Base-by-base conservation (phyloP, 2,329 filamentous ascomycete genomes). In the Meredithiella fracta region DNA sequence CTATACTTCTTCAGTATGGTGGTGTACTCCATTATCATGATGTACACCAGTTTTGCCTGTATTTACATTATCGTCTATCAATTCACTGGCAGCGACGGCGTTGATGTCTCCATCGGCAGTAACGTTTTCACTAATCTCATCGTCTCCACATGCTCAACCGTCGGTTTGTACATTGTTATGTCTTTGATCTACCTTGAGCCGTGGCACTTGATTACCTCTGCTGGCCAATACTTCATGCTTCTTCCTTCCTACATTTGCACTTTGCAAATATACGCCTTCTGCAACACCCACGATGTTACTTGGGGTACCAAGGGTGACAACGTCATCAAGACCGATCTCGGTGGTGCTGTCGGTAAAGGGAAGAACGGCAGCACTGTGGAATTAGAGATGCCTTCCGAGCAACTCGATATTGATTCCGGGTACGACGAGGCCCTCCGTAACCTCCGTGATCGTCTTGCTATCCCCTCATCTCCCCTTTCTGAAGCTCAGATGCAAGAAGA, bases 231-330 rank as follows among this genome's bases (percentile, higher is more conserved):
- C 73, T 96, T 98, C 67, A 77, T 90, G 50, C 80, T 98, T 25
- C 75, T 98, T 37, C 92, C 92, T 0, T 83, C 77, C 40, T 98
- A 97, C 72, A 94, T 98, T 69, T 97, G 92, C 73, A 97, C 88
- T 0, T 77, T 98, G 1, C 92, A 98, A 69, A 89, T 97, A 20
- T 98, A 98, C 70, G 92, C 92, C 47, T 98, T 98, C 70, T 97
- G 92, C 74, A 98, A 98, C 74, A 97, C 91, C 91, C 92, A 98
- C 72, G 92, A 98, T 73, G 92, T 98, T 54, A 97, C 92, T 15
- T 98, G 92, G 92, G 92, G 92, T 65, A 98, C 92, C 44, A 98
- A 98, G 71, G 92, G 92, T 57, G 92, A 98, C 75, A 98, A 98
- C 68, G 82, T 94, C 37, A 83, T 92, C 64, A 84, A 87, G 68